Percentiles rank a stretch among this genome's conserved stretches.
Conservation (phyloP, 83 land plant species). For the Thuja plicata region DNA sequence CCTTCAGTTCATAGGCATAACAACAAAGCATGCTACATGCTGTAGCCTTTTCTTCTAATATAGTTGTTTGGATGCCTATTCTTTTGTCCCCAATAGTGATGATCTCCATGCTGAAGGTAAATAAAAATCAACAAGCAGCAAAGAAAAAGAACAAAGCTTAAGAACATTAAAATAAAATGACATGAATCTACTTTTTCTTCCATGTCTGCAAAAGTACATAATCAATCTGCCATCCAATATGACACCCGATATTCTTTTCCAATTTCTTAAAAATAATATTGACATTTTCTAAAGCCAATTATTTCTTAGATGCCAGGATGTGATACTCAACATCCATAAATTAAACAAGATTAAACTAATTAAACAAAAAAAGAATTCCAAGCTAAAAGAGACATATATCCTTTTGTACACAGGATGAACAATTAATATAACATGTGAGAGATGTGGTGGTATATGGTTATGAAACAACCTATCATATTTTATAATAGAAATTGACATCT, state of each 20-base stretch:
- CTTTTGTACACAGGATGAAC: background rate
- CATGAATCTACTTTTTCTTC: background rate
- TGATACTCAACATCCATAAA: background rate
- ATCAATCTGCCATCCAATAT: background rate
- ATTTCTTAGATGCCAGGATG: background rate
- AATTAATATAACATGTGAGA: background rate
- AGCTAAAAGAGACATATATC: background rate
- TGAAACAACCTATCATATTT: background rate
- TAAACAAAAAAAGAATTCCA: background rate
- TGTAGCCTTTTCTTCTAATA: constrained; percentile 54
- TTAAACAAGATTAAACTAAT: background rate
- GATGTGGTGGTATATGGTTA: background rate
- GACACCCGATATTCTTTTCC: background rate
- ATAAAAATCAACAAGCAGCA: background rate
- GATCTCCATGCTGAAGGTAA: constrained; percentile 40
- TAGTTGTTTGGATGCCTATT: constrained; percentile 52
- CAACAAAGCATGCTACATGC: constrained; percentile 61
- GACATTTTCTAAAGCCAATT: background rate
- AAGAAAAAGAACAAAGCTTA: background rate
- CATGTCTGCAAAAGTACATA: background rate
- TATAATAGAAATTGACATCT: background rate
- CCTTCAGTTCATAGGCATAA: constrained; percentile 55
- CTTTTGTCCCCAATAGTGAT: constrained; percentile 57
- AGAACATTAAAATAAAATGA: background rate
- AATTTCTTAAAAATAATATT: background rate